Evolutionary conservation across 2,329 filamentous ascomycete species (phyloP).

Genomic region (Colletotrichum aenigma): DNA sequence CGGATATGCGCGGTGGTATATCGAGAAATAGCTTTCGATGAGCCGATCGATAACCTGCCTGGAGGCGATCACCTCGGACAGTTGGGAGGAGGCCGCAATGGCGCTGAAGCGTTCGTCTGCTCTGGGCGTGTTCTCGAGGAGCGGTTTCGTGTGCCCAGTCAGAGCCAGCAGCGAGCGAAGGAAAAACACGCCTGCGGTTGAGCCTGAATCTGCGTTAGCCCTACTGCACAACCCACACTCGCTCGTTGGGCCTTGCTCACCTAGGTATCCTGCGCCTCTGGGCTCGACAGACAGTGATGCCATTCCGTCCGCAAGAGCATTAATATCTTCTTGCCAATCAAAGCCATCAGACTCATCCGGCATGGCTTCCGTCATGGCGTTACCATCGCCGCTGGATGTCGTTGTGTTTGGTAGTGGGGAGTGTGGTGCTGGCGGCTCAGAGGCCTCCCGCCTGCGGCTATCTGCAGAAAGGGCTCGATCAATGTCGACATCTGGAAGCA

Average conservation of each 20-base stretch:
- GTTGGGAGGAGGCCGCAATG: constrained; percentile 16
- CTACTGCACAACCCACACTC: constrained; percentile 31
- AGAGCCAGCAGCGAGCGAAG: constrained; percentile 30
- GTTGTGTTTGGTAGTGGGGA: background rate
- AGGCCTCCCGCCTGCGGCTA: background rate
- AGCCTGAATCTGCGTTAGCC: background rate
- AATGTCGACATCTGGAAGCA: constrained; percentile 26
- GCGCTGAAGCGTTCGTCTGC: background rate
- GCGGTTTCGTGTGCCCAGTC: constrained; percentile 23
- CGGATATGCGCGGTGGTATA: constrained; percentile 50
- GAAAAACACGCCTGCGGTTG: constrained; percentile 23
- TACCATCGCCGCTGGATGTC: background rate
- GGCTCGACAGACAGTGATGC: constrained; percentile 38
- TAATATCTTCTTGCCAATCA: constrained; percentile 35
- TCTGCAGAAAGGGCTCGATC: constrained; percentile 23
- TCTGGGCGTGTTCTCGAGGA: background rate
- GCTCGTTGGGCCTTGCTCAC: background rate
- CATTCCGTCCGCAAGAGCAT: constrained; percentile 37
- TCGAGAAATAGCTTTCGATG: constrained; percentile 44
- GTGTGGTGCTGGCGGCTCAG: background rate
- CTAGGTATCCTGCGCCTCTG: constrained; percentile 36
- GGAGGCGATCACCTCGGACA: constrained; percentile 26
- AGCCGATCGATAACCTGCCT: constrained; percentile 27
- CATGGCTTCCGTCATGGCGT: constrained; percentile 28
- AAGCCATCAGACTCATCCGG: constrained; percentile 33